Conservation (phyloP, 2,329 filamentous ascomycete genomes). For the Apiospora sp. region DNA sequence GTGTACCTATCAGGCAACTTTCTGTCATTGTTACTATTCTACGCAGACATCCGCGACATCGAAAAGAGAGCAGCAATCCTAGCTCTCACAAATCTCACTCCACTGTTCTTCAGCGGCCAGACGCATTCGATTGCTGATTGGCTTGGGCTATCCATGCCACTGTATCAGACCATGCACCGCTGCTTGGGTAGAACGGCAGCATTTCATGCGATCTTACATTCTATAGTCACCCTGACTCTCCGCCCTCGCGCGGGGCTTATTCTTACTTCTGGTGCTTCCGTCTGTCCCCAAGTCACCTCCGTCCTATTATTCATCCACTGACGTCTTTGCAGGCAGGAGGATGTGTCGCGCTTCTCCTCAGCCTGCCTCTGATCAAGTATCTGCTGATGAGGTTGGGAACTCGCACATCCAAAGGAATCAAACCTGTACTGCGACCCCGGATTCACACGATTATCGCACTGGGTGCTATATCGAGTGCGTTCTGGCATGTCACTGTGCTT, state of each 20-base stretch:
- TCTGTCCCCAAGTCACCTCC: background rate
- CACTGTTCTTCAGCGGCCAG: slow-evolving; percentile 9
- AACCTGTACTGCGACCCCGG: slow-evolving; percentile 11
- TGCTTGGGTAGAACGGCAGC: slow-evolving; percentile 1
- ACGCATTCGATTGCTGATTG: slow-evolving; percentile 2
- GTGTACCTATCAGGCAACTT: slow-evolving; percentile 9
- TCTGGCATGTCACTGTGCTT: slow-evolving; percentile 7
- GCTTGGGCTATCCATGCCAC: slow-evolving; percentile 12
- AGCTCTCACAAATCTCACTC: slow-evolving; percentile 1
- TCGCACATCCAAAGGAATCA: slow-evolving; percentile 2
- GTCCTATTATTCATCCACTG: background rate
- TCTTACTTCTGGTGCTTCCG: slow-evolving; percentile 7
- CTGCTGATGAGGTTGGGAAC: slow-evolving; percentile 4
- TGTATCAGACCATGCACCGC: slow-evolving; percentile 10
- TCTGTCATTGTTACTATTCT: slow-evolving; percentile 8
- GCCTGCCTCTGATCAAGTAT: slow-evolving; percentile 3
- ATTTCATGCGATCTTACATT: slow-evolving; percentile 11
- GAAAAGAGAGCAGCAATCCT: slow-evolving; percentile 3
- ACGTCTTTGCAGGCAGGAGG: slow-evolving; percentile 1
- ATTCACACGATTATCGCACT: slow-evolving; percentile 1
- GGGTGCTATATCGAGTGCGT: background rate
- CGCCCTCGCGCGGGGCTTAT: background rate
- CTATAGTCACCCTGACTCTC: slow-evolving; percentile 5
- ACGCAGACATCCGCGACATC: slow-evolving; percentile 4
- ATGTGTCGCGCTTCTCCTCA: slow-evolving; percentile 2